Percentiles rank a stretch among this genome's conserved stretches.
Evolutionary conservation across 495 filamentous ascomycete species (phyloP).

Genomic region (Copromyces sp.): DNA sequence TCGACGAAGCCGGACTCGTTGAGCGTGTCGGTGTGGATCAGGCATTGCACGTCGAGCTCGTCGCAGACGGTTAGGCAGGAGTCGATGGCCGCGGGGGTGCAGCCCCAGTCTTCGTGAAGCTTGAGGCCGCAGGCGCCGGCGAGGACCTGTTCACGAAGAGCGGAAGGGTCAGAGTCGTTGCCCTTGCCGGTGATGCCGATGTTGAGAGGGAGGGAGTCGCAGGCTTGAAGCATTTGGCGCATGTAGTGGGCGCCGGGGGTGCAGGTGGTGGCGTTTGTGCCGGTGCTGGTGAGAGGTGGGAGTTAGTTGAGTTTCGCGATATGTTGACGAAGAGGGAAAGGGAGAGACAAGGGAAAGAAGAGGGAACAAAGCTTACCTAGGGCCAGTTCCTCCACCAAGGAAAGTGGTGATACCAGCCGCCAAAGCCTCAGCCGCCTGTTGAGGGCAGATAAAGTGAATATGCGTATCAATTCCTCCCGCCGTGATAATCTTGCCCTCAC

Average conservation of each 20-base stretch:
- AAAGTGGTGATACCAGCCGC: slow-evolving; percentile 86
- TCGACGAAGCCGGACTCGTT: slow-evolving; percentile 98
- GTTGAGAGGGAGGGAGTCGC: slow-evolving; percentile 80
- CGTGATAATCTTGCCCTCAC: slow-evolving; percentile 86
- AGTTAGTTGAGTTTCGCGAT: slow-evolving; percentile 4
- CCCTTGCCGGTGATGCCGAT: slow-evolving; percentile 94
- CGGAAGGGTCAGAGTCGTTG: slow-evolving; percentile 67
- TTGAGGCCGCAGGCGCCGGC: slow-evolving; percentile 89
- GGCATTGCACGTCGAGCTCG: slow-evolving; percentile 81
- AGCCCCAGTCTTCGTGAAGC: slow-evolving; percentile 96
- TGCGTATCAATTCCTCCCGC: slow-evolving; percentile 89
- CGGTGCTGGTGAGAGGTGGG: slow-evolving; percentile 47
- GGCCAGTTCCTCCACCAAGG: slow-evolving; percentile 90
- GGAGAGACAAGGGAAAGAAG: too few species aligned
- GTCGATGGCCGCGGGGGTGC: slow-evolving; percentile 87
- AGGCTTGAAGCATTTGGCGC: slow-evolving; percentile 87
- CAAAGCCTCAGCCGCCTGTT: slow-evolving; percentile 80
- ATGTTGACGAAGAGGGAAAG: background rate
- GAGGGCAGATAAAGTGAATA: slow-evolving; percentile 95
- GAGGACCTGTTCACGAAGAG: slow-evolving; percentile 68
- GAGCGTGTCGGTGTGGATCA: slow-evolving; percentile 96
- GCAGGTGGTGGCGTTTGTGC: slow-evolving; percentile 90
- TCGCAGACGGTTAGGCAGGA: slow-evolving; percentile 82
- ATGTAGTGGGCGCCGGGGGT: slow-evolving; percentile 79
- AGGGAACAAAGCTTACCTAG: slow-evolving; percentile 38